Base-by-base conservation (phyloP, 345 rosid genomes). In the Sisymbrium irio region DNA sequence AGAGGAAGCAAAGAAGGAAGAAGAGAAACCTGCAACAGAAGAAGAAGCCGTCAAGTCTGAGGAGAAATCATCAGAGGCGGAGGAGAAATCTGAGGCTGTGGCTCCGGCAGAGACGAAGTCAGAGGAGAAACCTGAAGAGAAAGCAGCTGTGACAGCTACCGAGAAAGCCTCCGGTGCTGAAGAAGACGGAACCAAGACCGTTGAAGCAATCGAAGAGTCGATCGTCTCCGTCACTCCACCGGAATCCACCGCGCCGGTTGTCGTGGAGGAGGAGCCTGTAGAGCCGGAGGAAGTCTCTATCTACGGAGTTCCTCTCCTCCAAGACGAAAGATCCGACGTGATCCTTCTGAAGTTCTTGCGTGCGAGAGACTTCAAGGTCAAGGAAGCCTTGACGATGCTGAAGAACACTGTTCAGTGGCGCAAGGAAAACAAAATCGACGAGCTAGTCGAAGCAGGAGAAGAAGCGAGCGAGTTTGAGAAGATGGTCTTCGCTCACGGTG, bases 171-270 rank as follows among this genome's bases (percentile, higher is more conserved):
- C 86, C 0, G 55, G 74, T 9, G 85, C 82, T 7, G 97, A 89
- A 1, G 97, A 87, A 35, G 97, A 93, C 13, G 96, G 93, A 41
- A 80, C 95, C 76, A 90, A 87, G 77, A 87, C 89, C 0, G 97
- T 90, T 1, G 98, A 93, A 78, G 97, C 91, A 22, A 89, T 93
- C 33, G 89, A 90, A 69, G 98, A 93, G 77, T 84, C 97, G 0
- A 84, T 93, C 5, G 88, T 90, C 5, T 73, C 90, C 3, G 87
- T 85, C 32, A 62, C 83, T 11, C 70, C 82, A 30, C 73, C 77
- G 0, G 77, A 67, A 60, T 27, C 83, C 2, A 42, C 84, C 14
- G 51, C 69, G 0, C 20, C 81, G 3, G 82, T 61, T 1, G 73
- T 66, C 3, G 80, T 37, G 39, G 81, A 77, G n/a, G 82, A 79